Percentiles rank a stretch among this genome's conserved stretches.
phyloP scores from a whole-genome alignment of 805 yeast genomes.

The Candida sakaeoensis region DNA sequence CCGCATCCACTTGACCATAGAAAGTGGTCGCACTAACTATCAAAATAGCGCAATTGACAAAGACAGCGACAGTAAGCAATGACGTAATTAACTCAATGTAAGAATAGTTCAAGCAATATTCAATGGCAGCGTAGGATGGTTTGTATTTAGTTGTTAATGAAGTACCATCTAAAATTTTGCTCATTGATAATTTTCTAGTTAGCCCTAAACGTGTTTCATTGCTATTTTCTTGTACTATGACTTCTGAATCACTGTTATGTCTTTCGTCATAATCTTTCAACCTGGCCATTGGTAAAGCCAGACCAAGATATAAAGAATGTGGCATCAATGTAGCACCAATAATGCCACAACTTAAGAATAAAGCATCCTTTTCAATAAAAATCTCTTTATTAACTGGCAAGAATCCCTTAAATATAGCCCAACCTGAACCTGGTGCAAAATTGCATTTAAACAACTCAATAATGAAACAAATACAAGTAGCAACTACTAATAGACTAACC shows the following conservation, averaged over 20 bases:
- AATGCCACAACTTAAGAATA: constrained; percentile 43
- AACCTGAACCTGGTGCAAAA: constrained; percentile 50
- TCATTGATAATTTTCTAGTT: constrained; percentile 7
- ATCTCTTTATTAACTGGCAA: constrained; percentile 47
- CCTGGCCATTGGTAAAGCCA: constrained; percentile 42
- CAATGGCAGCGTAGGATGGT: constrained; percentile 40
- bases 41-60: constrained; percentile 42
- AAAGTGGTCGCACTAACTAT: constrained; percentile 44
- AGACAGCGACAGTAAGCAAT: constrained; percentile 39
- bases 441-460: constrained; percentile 56
- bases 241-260: constrained; percentile 8
- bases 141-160: constrained; percentile 29
- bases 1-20: constrained; percentile 42
- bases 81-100: constrained; percentile 39
- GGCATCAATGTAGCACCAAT: constrained; percentile 50
- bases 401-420: constrained; percentile 60
- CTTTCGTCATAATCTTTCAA: constrained; percentile 36
- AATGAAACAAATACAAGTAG: constrained; percentile 74
- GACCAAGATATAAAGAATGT: constrained; percentile 43
- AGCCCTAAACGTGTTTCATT: neutral
- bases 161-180: constrained; percentile 26
- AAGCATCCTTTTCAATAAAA: constrained; percentile 34
- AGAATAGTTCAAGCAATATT: constrained; percentile 38
- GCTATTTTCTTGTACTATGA: neutral
- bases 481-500: constrained; percentile 65